Conservation (phyloP, 257 asterid species). For the Capsicum baccatum region DNA sequence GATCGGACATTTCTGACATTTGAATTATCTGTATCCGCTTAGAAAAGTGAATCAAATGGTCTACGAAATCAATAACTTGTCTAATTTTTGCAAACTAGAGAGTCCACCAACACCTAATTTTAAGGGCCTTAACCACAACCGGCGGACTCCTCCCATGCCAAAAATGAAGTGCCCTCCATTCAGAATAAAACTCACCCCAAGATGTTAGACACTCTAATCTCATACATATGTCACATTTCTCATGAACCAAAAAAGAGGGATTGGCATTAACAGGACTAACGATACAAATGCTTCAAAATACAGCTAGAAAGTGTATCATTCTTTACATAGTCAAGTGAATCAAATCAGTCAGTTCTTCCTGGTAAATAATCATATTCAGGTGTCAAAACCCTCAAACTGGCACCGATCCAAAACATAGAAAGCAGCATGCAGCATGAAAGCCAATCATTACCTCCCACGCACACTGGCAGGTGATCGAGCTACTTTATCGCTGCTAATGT, state of each 20-base stretch:
- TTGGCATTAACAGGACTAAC: neutral
- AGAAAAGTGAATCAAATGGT: neutral
- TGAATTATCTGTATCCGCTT: neutral
- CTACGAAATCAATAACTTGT: neutral
- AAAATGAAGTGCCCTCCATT: neutral
- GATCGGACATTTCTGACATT: neutral
- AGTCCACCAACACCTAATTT: neutral
- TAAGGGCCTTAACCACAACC: neutral
- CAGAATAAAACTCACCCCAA: neutral
- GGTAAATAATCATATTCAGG: neutral
- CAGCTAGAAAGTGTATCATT: conserved; percentile 16
- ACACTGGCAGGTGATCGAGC: conserved; percentile 67
- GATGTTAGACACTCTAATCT: neutral
- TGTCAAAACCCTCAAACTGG: neutral
- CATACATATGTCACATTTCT: neutral
- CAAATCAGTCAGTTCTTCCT: conserved; percentile 18
- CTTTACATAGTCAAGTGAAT: conserved; percentile 18
- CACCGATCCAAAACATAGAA: neutral
- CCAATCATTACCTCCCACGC: conserved; percentile 67
- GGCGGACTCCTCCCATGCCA: conserved; percentile 1
- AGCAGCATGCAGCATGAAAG: conserved; percentile 14
- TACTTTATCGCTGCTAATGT: conserved; percentile 68
- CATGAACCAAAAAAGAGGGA: neutral
- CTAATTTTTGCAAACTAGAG: neutral
- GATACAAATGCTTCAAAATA: conserved; percentile 32